These are phyloP conservation scores for Serendipita sp. DNA, from an alignment of 768 basidiomycete species.

Conservation along the genomic window DNA sequence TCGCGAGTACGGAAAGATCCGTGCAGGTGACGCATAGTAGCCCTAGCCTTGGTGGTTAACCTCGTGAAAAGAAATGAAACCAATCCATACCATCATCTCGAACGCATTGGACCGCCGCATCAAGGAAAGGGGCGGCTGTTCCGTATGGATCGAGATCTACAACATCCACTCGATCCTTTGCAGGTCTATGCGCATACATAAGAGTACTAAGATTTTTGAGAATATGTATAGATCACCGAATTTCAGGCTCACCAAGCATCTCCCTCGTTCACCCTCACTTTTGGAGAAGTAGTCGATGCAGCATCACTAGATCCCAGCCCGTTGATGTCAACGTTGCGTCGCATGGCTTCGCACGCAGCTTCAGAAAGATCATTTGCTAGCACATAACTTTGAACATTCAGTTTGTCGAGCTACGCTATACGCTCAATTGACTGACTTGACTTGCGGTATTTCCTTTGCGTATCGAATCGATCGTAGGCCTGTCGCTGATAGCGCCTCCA, in stretches of 20 bases:
- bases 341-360: slow-evolving; percentile 72
- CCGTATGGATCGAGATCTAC: slow-evolving; percentile 99
- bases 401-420: not conserved
- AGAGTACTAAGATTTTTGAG: slow-evolving; percentile 37
- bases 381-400: slow-evolving; percentile 43
- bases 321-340: slow-evolving; percentile 71
- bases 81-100: slow-evolving; percentile 62
- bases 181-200: slow-evolving; percentile 79
- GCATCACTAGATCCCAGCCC: slow-evolving; percentile 32
- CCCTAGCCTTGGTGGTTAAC: slow-evolving; percentile 30
- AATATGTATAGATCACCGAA: not conserved
- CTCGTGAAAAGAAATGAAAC: not conserved
- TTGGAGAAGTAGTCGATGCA: slow-evolving; percentile 15
- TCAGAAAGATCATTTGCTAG: slow-evolving; percentile 89
- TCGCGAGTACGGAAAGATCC: slow-evolving; percentile 85
- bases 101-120: slow-evolving; percentile 79
- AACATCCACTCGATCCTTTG: slow-evolving; percentile 65
- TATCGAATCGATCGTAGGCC: slow-evolving; percentile 93
- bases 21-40: slow-evolving; percentile 93
- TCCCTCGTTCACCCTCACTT: slow-evolving; percentile 74
- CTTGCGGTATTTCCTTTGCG: slow-evolving; percentile 86
- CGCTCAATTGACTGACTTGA: slow-evolving; percentile 41
- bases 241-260: slow-evolving; percentile 76
- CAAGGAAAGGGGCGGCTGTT: slow-evolving; percentile 92
- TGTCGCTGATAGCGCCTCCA: slow-evolving; percentile 92